These are phyloP conservation scores for Starmera dryadoides DNA, from an alignment of 805 yeast species.

Conservation along the genomic window DNA sequence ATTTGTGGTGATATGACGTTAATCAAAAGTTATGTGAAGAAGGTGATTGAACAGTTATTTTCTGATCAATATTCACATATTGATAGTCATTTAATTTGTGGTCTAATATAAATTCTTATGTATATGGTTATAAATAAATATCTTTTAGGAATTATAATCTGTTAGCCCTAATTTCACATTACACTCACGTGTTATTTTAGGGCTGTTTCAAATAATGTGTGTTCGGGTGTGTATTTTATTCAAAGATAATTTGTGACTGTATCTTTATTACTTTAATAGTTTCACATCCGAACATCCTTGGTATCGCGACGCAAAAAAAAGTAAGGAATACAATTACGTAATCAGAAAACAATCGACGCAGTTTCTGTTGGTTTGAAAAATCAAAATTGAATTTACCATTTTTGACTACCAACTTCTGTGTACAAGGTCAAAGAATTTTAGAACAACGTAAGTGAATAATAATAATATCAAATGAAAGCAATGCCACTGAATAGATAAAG, in stretches of 20 bases:
- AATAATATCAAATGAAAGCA: neutral
- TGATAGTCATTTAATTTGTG: no score
- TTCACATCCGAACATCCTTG: neutral
- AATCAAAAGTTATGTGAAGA: no score
- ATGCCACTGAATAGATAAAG: neutral
- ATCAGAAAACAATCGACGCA: neutral
- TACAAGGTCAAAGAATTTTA: neutral
- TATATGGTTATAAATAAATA: no score
- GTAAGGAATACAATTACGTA: neutral
- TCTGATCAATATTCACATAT: no score
- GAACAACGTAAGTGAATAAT: neutral
- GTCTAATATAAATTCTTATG: no score
- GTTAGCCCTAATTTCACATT: no score
- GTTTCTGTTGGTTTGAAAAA: neutral
- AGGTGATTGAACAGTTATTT: no score
- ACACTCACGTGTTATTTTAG: neutral
- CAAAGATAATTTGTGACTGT: neutral
- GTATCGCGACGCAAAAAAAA: neutral
- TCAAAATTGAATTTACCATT: neutral
- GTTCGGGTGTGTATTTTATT: neutral
- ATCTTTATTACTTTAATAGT: no score
- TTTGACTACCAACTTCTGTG: neutral
- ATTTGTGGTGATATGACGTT: no score
- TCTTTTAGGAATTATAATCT: no score
- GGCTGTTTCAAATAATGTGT: neutral